Conservation (phyloP, 129 eudicot genomes). For the Flaveria sonorensis region DNA sequence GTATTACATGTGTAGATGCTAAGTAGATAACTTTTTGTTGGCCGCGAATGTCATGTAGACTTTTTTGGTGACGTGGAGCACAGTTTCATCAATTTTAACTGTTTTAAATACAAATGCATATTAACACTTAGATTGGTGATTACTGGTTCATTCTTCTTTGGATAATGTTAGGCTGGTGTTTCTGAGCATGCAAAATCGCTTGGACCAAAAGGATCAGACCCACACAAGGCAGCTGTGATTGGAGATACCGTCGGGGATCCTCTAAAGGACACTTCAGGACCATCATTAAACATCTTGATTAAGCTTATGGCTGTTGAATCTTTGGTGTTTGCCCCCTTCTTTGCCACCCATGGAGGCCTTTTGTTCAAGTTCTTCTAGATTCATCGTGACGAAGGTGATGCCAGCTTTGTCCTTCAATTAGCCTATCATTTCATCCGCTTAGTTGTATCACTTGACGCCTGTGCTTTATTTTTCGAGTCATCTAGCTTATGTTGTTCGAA, state of each 20-base stretch:
- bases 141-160: not conserved
- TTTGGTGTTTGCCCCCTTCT: constrained; percentile 92
- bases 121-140: not conserved
- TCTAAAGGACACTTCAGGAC: constrained; percentile 93
- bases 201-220: constrained; percentile 92
- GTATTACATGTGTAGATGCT: too few relatives aligned
- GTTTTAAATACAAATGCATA: too few relatives aligned
- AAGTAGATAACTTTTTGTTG: too few relatives aligned
- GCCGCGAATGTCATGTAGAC: too few relatives aligned
- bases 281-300: constrained; percentile 83
- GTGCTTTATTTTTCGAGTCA: constrained; percentile 25
- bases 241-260: constrained; percentile 98
- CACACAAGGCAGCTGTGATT: constrained; percentile 94
- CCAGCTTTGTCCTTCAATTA: not conserved
- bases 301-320: constrained; percentile 98
- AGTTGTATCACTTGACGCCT: constrained; percentile 25
- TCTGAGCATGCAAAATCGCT: constrained; percentile 79
- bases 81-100: not conserved
- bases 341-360: constrained; percentile 85
- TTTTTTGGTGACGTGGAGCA: too few relatives aligned
- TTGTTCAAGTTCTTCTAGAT: constrained; percentile 71
- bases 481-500: constrained; percentile 22
- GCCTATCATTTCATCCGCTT: constrained; percentile 23
- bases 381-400: not conserved
- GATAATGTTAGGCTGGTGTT: constrained; percentile 68